A percentile compares a stretch with the other conserved stretches of the same genome.
phyloP scores from a whole-genome alignment of 2,329 filamentous ascomycete species.

The Pyrenochaeta sp. region DNA sequence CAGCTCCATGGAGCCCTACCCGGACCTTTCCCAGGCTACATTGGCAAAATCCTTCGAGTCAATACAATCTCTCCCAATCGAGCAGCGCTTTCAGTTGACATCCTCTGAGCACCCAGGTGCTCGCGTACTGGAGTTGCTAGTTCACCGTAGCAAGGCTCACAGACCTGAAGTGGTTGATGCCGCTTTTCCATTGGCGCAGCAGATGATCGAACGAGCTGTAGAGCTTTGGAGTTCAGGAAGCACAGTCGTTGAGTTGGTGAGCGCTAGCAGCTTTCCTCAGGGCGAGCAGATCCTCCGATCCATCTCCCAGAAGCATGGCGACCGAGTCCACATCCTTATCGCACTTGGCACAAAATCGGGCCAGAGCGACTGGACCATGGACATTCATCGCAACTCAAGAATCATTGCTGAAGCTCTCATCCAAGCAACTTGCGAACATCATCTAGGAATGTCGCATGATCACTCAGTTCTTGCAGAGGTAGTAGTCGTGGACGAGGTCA shows the following conservation, averaged over 20 bases:
- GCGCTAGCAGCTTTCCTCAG: background rate
- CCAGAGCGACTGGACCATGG: slow-evolving; percentile 6
- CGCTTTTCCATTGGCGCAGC: slow-evolving; percentile 4
- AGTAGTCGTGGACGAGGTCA: slow-evolving; percentile 9
- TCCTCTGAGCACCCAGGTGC: slow-evolving; percentile 9
- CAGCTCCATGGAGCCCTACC: slow-evolving; percentile 44
- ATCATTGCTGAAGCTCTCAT: slow-evolving; percentile 27
- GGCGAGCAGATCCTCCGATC: background rate
- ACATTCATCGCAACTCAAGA: slow-evolving; percentile 24
- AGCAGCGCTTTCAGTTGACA: slow-evolving; percentile 4
- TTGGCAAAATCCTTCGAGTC: slow-evolving; percentile 5
- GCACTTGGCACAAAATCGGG: slow-evolving; percentile 13
- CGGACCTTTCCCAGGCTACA: slow-evolving; percentile 17
- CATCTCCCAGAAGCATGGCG: slow-evolving; percentile 5
- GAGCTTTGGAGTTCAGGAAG: slow-evolving; percentile 6
- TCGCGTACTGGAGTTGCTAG: slow-evolving; percentile 4
- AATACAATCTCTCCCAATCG: background rate
- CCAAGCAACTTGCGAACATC: slow-evolving; percentile 22
- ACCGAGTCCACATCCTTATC: slow-evolving; percentile 19
- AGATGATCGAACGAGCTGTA: slow-evolving; percentile 6
- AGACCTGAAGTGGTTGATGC: background rate
- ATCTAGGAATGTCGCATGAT: slow-evolving; percentile 22
- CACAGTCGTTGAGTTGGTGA: slow-evolving; percentile 7
- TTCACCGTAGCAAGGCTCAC: background rate
- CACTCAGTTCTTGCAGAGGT: slow-evolving; percentile 22